Percentiles rank a stretch among this genome's conserved stretches.
These are phyloP conservation scores for Hibiscus tridactylites DNA, from an alignment of 345 rosid genomes.

Conservation along the genomic window DNA sequence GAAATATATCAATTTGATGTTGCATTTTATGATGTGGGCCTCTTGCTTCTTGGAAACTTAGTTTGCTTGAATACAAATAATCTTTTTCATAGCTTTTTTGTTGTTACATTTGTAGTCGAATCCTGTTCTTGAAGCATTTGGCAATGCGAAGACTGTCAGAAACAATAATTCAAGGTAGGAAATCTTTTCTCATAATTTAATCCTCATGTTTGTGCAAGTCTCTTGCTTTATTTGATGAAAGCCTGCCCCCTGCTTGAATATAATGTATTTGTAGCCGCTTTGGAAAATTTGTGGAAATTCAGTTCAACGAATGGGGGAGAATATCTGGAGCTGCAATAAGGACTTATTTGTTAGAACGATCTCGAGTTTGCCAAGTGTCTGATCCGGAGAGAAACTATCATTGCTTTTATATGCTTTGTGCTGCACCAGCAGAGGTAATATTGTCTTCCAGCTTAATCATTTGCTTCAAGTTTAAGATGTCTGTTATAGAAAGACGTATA, in stretches of 20 bases:
- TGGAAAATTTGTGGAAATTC: slow-evolving; percentile 98
- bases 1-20: slow-evolving; percentile 6
- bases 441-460: not conserved
- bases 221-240: slow-evolving; percentile 14
- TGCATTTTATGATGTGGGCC: not conserved
- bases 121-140: slow-evolving; percentile 99
- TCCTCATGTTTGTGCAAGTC: slow-evolving; percentile 3
- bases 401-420: slow-evolving; percentile 98
- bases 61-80: not conserved
- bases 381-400: slow-evolving; percentile 98
- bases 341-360: slow-evolving; percentile 90
- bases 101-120: slow-evolving; percentile 51
- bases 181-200: slow-evolving; percentile 6
- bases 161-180: slow-evolving; percentile 91
- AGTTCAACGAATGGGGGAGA: slow-evolving; percentile 70
- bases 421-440: slow-evolving; percentile 75
- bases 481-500: not conserved
- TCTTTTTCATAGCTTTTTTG: not conserved
- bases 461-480: not conserved
- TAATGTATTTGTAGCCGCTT: slow-evolving; percentile 61
- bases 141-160: slow-evolving; percentile 95
- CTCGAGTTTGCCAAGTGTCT: slow-evolving; percentile 98
- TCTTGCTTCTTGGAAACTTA: not conserved
- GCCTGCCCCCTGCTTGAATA: slow-evolving; percentile 9
- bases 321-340: slow-evolving; percentile 98